Evolutionary conservation across 352 stramenopile genomes (phyloP), one percentile per base, ranked within the genome.

Genomic region (Pythium biforme): DNA sequence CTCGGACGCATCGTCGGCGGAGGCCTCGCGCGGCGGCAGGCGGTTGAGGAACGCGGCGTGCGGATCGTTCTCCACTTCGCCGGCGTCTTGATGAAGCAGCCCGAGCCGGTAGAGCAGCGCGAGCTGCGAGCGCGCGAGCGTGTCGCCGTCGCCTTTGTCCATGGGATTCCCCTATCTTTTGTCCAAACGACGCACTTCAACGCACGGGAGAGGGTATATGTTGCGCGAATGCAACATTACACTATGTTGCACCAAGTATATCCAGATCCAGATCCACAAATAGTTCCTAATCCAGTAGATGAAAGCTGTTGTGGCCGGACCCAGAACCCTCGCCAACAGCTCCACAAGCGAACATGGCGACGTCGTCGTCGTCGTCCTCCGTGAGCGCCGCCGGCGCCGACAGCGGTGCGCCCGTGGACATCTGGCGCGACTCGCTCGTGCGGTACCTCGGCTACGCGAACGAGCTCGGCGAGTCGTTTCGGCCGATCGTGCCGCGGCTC

Each of bases 401-500:
- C 14, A 27, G 26, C 17, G 41, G n/a, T 9, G 55, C n/a, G 23
- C 25, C 47, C 47, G 52, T 57, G 56, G 89, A 96, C 59, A 75
- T 96, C 22, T 95, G 86, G 69, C 75, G 89, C 22, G 86, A 97
- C 66, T 91, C 86, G 51, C 74, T 88, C n/a, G 66, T 97, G 64
- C 82, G 89, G 23, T 95, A 95, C 69, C 47, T 95, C 49, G 89
- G 89, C 45, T 97, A 97, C 61, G 79, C 89, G 47, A 97, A 97
- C 63, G 89, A 96, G 64, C 65, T 95, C 19, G 88, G 88, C 60
- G 88, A 96, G 67, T 91, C 81, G 5, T 96, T 96, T 64, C 80
- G 83, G 2, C 89, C 87, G 20, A 77, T 96, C 56, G 70, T 79
- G 37, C 86, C 89, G 31, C 65, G 64, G n/a, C 59, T 88, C 40